Evolutionary conservation across 305 asterid genomes (phyloP).

Genomic region (Lippia alba): DNA sequence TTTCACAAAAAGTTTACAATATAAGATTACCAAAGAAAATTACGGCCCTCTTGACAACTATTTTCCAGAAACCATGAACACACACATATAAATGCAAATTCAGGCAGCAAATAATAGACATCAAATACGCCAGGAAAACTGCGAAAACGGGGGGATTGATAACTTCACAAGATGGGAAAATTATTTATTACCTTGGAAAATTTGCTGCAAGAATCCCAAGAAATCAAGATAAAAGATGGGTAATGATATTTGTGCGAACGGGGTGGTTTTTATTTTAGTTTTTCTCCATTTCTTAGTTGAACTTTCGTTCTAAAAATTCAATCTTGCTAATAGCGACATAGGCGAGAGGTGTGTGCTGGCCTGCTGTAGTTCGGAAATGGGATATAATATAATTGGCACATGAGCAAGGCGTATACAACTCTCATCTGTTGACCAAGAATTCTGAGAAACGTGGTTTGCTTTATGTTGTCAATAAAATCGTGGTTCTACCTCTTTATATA

Average conservation of each 20-base stretch:
- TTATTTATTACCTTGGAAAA: constrained; percentile 26
- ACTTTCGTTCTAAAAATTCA: background rate
- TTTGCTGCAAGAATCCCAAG: constrained; percentile 18
- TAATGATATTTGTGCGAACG: background rate
- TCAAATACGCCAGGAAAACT: background rate
- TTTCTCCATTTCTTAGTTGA: background rate
- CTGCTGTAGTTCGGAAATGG: background rate
- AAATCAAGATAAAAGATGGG: constrained; percentile 22
- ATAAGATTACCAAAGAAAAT: background rate
- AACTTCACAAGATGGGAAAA: background rate
- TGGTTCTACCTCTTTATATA: too few species aligned
- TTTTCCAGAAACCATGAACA: background rate
- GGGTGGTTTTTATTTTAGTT: constrained; percentile 3
- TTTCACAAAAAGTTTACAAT: background rate
- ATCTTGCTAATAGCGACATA: constrained; percentile 2
- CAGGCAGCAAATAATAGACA: background rate
- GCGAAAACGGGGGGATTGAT: constrained; percentile 2
- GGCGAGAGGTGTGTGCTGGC: background rate
- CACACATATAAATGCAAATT: constrained; percentile 1
- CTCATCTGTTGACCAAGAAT: background rate
- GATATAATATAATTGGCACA: background rate
- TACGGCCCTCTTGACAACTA: constrained; percentile 2
- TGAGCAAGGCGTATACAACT: background rate
- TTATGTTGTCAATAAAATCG: too few species aligned
- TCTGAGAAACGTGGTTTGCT: background rate